Evolutionary conservation across 768 basidiomycete genomes (phyloP).

Genomic region (Gloeophyllum trabeum): DNA sequence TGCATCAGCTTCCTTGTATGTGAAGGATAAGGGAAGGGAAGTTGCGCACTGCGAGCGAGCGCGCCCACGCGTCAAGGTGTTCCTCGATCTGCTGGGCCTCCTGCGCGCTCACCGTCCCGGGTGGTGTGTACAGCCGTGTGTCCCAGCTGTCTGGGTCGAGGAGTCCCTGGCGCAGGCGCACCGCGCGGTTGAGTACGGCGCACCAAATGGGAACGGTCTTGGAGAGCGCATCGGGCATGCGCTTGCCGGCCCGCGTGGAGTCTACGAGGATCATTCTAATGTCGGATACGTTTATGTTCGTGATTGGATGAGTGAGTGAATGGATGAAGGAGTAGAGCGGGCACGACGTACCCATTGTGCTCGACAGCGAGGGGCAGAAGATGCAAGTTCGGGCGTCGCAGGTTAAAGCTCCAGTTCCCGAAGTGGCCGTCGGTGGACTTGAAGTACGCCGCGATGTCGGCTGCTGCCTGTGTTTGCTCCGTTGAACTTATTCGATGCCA

Average conservation of each 20-base stretch:
- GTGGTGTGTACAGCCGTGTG: constrained; percentile 55
- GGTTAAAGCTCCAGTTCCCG: constrained; percentile 76
- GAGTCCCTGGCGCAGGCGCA: constrained; percentile 18
- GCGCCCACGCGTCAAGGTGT: constrained; percentile 57
- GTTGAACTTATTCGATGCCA: constrained; percentile 13
- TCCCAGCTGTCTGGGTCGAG: constrained; percentile 34
- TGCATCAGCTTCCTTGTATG: not conserved
- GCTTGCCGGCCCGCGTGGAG: constrained; percentile 87
- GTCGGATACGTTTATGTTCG: not conserved
- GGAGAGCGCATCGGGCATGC: constrained; percentile 86
- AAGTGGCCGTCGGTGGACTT: constrained; percentile 89
- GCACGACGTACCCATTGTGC: constrained; percentile 51
- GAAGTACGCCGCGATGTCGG: constrained; percentile 51
- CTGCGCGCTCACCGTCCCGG: constrained; percentile 51
- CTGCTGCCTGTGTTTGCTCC: constrained; percentile 7
- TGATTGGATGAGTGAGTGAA: not conserved
- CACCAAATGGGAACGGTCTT: constrained; percentile 95
- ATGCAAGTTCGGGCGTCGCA: constrained; percentile 77
- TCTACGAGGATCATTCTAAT: constrained; percentile 77
- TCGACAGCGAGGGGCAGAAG: constrained; percentile 47
- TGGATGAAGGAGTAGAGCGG: not conserved
- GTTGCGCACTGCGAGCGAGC: constrained; percentile 48
- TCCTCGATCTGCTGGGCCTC: constrained; percentile 75
- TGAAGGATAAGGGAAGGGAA: not conserved
- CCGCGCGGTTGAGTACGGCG: constrained; percentile 68